Percentiles rank a stretch among this genome's conserved stretches.
Evolutionary conservation across 768 basidiomycete species (phyloP).

Genomic region (Pisolithus marmoratus): DNA sequence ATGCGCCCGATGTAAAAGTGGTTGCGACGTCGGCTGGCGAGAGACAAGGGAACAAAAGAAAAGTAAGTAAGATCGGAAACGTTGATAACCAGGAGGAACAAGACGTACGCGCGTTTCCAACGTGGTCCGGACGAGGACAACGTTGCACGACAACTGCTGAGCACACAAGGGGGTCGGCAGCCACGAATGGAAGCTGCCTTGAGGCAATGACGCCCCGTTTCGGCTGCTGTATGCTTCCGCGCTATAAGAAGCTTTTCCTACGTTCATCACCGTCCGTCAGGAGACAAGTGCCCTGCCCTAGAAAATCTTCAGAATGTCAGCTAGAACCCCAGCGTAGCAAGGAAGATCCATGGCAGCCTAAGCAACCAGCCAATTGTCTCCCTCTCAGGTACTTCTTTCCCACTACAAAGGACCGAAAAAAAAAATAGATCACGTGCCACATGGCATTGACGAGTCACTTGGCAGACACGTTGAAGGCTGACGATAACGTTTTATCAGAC

Average conservation of each 20-base stretch:
- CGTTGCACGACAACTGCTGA: slow-evolving; percentile 35
- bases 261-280: slow-evolving; percentile 6
- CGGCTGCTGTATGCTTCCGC: slow-evolving; percentile 6
- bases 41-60: slow-evolving; percentile 24
- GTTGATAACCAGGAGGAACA: slow-evolving; percentile 22
- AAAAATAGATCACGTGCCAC: no score
- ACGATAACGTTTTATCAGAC: no score
- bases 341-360: not conserved
- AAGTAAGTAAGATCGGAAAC: slow-evolving; percentile 28
- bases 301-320: not conserved
- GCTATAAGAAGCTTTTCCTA: slow-evolving; percentile 7
- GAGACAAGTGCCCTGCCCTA: not conserved
- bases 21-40: slow-evolving; percentile 17
- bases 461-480: no score
- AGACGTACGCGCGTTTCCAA: slow-evolving; percentile 56
- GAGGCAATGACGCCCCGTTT: slow-evolving; percentile 24
- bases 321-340: not conserved
- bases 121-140: slow-evolving; percentile 43
- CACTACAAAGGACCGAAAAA: no score
- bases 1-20: slow-evolving; percentile 12
- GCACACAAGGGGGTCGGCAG: slow-evolving; percentile 51
- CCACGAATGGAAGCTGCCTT: slow-evolving; percentile 51
- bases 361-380: not conserved
- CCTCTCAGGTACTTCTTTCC: no score
- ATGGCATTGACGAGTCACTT: no score